Base-by-base conservation (phyloP, 805 yeast genomes). In the Candida maltosa region DNA sequence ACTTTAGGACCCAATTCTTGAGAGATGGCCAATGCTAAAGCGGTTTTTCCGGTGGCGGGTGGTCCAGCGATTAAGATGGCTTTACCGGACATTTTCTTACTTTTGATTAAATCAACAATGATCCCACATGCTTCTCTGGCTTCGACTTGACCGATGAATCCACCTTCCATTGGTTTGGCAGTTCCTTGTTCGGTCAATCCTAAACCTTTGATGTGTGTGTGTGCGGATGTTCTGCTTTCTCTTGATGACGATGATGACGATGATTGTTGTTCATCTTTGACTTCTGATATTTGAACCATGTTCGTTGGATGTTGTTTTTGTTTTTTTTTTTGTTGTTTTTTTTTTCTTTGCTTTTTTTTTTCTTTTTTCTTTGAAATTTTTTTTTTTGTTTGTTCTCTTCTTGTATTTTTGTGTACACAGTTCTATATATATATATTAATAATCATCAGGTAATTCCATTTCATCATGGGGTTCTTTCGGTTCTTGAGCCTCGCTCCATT, bases 31-130 rank as follows among this genome's bases (percentile, higher is more conserved):
- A 93, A 72, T 0, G 97, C 97, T 51, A 93, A 73, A 1, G 98
- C 98, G 3, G 98, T 93, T 59, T 93, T 93, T 56, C 98, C 98
- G 5, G 97, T 91, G 0, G 97, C 96, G 7, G 98, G 97, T 5
- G 95, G 95, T 34, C 98, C 98, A 1, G 98, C 97, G 36, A 93
- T 72, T 41, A 93, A 64, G 34, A 93, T 80, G n/a, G 96, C 97
- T 54, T 91, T 85, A 19, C 98, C 98, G 34, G 95, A 83, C 82
- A 93, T 84, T 60, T 82, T 87, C 51, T 87, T 87, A 21, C 86
- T 81, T 62, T 88, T 89, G 65, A 93, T 87, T 63, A 93, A 71
- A 62, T 93, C 97, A 26, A 91, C 95, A 44, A 93, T 76, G 36
- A 93, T 83, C 45, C 98, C 98, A 54, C 96, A 88, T 0, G 97